Conservation (phyloP, 2,329 filamentous ascomycete species). For the Diplocarpon mali region DNA sequence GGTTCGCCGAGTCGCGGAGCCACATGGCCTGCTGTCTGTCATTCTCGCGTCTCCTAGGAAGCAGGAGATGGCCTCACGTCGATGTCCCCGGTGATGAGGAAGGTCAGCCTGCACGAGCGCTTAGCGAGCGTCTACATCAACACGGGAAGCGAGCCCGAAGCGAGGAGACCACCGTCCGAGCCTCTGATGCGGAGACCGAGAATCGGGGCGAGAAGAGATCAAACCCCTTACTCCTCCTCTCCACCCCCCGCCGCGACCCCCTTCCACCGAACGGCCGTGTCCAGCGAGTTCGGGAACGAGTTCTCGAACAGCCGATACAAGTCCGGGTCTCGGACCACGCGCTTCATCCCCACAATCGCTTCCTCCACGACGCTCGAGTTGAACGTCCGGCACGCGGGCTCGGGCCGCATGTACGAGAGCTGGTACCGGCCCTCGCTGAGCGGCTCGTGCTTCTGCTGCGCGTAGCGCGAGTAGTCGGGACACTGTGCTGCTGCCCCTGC, state of each 20-base stretch:
- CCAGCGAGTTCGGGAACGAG: conserved; percentile 63
- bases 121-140: too few species aligned
- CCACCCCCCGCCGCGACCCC: conserved; percentile 45
- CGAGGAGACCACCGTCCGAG: too few species aligned
- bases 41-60: conserved; percentile 41
- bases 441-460: conserved; percentile 51
- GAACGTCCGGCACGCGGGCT: conserved; percentile 68
- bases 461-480: conserved; percentile 55
- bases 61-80: conserved; percentile 6
- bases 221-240: conserved; percentile 40
- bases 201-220: too few species aligned
- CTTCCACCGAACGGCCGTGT: conserved; percentile 61
- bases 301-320: conserved; percentile 62
- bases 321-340: conserved; percentile 64
- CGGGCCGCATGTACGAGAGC: conserved; percentile 72
- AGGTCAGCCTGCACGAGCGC: conserved; percentile 31
- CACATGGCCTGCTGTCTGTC: conserved; percentile 75
- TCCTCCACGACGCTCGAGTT: conserved; percentile 65
- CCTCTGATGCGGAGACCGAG: too few species aligned
- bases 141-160: too few species aligned
- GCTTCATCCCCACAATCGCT: conserved; percentile 59
- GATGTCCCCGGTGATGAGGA: conserved; percentile 45
- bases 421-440: conserved; percentile 65
- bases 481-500: conserved; percentile 31
- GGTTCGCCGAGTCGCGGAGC: conserved; percentile 73